Base-by-base conservation (phyloP, 2,329 filamentous ascomycete species). In the Mollisiaceae sp. region DNA sequence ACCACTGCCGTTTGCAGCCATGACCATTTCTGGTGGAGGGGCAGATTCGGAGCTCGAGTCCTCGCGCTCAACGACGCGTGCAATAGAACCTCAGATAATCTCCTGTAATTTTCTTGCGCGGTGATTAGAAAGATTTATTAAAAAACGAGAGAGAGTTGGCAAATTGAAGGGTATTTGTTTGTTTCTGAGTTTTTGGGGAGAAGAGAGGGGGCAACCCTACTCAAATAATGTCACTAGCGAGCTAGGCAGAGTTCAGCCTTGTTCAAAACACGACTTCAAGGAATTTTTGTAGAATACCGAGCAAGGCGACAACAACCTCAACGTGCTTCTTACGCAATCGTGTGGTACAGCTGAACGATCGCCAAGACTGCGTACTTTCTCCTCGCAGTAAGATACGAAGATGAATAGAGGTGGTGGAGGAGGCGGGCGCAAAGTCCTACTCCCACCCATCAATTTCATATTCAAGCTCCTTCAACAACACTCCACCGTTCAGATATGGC, bases 401-500 rank as follows among this genome's bases (percentile, higher is more conserved):
- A 78, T 78, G 76, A 75, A 77, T 64, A 71, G 76, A 70, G 75
- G 76, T 54, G 72, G 73, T 43, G 75, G 75, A 66, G 75, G 75
- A 57, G 75, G 74, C 69, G 85, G 83, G 72, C 82, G 85, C 76
- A 89, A 89, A 82, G 90, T 91, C 70, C 84, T 92, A 69, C 85
- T 92, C 71, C 89, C 89, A 65, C 90, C 90, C 1, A 92, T 92
- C 82, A 94, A 95, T 81, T 93, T 93, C 80, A 94, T 95, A 78
- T 95, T 95, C 87, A 97, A 95, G 84, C 90, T 97, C 45, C 86
- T 98, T 11, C 94, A 89, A 68, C 73, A 75, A 69, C 75, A 93
- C 75, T 89, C 91, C 18, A 94, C 91, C 1, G 93, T 98, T 45
- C 92, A 91, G 74, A 92, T 99, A 76, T 99, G 95, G 95, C 84